Base-by-base conservation (phyloP, 257 asterid species). In the Lithospermum erythrorhizon region DNA sequence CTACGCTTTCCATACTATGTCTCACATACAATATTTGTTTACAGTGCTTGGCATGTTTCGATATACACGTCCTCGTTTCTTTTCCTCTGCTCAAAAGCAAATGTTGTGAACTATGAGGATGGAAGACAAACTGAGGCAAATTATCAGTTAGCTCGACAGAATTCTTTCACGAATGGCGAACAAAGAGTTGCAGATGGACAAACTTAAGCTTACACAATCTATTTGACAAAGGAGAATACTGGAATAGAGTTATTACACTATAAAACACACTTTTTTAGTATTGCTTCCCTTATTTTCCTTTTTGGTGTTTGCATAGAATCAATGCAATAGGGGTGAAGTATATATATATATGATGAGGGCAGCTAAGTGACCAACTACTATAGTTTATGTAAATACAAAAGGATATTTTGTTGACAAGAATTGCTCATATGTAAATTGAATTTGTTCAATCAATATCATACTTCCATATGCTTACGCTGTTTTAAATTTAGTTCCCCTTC, bases 1-100 rank as follows among this genome's bases (percentile, higher is more conserved):
- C 32, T 27, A 7, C 32, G 6, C 32, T 27, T 27, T 27, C 32
- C 49, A 10, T 41, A 14, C 18, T n/a, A 13, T 53, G 9, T 68
- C 61, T 62, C 67, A 69, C 55, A 65, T 51, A 35, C 45, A 35
- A 65, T 79, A 57, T 60, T 63, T 60, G 45, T 21, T 19, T 84
- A 80, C 95, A 93, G 99, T 68, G 49, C 83, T 70, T 93, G 99
- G 97, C 99, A 93, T 69, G 61, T 93, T 45, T 77, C 79, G 10
- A 81, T 83, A 67, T 93, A 93, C 69, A 84, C 89, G 4, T 82
- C 94, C 3, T 89, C 99, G 54, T 89, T 93, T 79, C 77, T 93
- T 65, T 93, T 93, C 83, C 94, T 93, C 63, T 88, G 95, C 65
- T 89, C 95, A 54, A 93, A 86, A 79, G 86, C 78, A 61, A 72